Percentiles rank a stretch among this genome's conserved stretches.
Evolutionary conservation across 352 stramenopile genomes (phyloP).

Genomic region (Globisporangium paroecandrum): DNA sequence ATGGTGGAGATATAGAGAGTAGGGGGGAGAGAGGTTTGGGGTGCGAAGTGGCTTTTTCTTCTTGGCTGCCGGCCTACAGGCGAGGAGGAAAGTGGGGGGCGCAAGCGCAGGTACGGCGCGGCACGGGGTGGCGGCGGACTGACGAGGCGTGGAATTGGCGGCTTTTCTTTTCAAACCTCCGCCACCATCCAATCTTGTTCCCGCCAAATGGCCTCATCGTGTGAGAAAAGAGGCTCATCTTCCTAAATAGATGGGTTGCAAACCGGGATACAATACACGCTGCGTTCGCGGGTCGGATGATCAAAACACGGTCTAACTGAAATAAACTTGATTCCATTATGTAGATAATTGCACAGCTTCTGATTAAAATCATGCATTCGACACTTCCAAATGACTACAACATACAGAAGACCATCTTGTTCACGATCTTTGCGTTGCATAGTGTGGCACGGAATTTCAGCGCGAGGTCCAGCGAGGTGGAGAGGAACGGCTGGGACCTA

Average conservation of each 20-base stretch:
- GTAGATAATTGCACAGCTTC: too few species aligned
- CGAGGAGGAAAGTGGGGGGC: constrained; percentile 5
- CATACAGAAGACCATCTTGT: too few species aligned
- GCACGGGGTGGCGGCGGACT: too few species aligned
- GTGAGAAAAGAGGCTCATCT: not conserved
- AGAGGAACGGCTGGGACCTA: not conserved
- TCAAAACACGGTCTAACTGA: too few species aligned
- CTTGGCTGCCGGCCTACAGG: constrained; percentile 5
- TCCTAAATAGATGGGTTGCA: not conserved
- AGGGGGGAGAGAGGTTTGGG: not conserved
- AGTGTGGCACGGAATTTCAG: not conserved
- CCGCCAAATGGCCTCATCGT: not conserved
- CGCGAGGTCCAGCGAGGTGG: too few species aligned
- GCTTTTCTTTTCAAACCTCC: constrained; percentile 5
- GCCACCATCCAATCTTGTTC: constrained; percentile 7
- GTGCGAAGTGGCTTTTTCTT: not conserved
- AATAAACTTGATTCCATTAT: too few species aligned
- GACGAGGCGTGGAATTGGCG: not conserved
- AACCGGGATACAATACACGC: not conserved
- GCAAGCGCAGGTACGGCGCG: not conserved
- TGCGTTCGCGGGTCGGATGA: too few species aligned
- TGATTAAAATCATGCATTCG: too few species aligned
- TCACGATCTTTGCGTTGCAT: too few species aligned
- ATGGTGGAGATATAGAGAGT: constrained; percentile 22
- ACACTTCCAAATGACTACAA: not conserved